phyloP scores from a whole-genome alignment of 495 filamentous ascomycete species.

The Gamarada debralockiae region DNA sequence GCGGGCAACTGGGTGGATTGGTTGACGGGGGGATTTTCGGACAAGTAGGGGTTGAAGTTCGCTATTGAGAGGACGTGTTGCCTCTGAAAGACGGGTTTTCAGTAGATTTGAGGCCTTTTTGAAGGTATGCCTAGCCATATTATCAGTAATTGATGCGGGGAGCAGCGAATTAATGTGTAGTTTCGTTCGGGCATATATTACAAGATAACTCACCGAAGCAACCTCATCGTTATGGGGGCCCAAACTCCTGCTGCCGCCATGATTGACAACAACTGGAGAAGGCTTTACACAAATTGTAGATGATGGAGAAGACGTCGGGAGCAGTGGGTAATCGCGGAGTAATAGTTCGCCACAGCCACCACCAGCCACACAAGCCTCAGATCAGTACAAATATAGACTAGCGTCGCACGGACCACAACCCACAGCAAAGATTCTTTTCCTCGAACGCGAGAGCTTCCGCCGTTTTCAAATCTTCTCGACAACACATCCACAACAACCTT shows the following conservation, averaged over 20 bases:
- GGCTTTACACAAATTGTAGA: background rate
- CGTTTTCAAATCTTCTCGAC: background rate
- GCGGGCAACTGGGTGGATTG: conserved; percentile 65
- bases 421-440: background rate
- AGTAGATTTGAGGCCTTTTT: conserved; percentile 59
- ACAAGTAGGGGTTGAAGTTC: conserved; percentile 47
- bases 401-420: background rate
- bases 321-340: background rate
- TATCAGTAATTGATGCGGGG: conserved; percentile 7
- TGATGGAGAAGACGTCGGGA: background rate
- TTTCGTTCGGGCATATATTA: background rate
- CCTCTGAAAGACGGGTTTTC: conserved; percentile 55
- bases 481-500: background rate
- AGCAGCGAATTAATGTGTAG: background rate
- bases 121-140: conserved; percentile 51
- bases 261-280: conserved; percentile 26
- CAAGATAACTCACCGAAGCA: conserved; percentile 47
- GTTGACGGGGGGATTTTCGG: conserved; percentile 55
- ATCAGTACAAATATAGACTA: too few relatives aligned
- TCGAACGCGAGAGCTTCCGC: background rate
- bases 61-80: conserved; percentile 41
- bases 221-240: conserved; percentile 66
- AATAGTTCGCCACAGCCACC: background rate
- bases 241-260: conserved; percentile 73
- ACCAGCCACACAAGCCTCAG: background rate